These are phyloP conservation scores for Aureobasidium sp. DNA, from an alignment of 2,329 filamentous ascomycete genomes.

Conservation along the genomic window DNA sequence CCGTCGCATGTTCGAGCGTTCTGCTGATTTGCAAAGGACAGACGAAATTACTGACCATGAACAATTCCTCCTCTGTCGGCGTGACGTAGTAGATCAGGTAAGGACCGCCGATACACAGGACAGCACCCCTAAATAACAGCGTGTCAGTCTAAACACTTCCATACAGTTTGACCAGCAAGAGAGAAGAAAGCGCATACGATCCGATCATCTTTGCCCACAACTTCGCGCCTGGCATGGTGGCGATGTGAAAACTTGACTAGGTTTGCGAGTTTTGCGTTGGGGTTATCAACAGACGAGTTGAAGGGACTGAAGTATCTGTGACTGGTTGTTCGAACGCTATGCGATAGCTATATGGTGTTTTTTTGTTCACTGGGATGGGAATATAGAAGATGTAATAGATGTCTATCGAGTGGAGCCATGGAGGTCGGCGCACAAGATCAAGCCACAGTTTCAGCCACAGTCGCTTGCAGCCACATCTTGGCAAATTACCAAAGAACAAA, in stretches of 20 bases:
- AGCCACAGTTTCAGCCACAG: neutral
- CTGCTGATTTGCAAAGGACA: neutral
- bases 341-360: neutral
- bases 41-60: slow-evolving; percentile 43
- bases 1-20: neutral
- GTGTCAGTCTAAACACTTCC: slow-evolving; percentile 1
- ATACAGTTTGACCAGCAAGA: neutral
- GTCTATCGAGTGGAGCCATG: neutral
- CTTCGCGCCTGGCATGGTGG: slow-evolving; percentile 38
- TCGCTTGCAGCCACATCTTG: slow-evolving; percentile 1
- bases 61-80: slow-evolving; percentile 86
- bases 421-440: slow-evolving; percentile 2
- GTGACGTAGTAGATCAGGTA: slow-evolving; percentile 70
- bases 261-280: neutral
- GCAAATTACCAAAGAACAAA: neutral
- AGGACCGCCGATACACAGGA: slow-evolving; percentile 74
- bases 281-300: no score
- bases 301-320: no score
- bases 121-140: slow-evolving; percentile 50
- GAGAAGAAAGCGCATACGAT: slow-evolving; percentile 46
- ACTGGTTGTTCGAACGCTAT: neutral
- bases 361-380: neutral
- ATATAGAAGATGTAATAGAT: slow-evolving; percentile 12
- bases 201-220: slow-evolving; percentile 60
- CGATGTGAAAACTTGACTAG: slow-evolving; percentile 9